Evolutionary conservation across 2,329 filamentous ascomycete genomes (phyloP), one percentile per base, ranked within the genome.

Genomic region (Ambrosiella xylebori): DNA sequence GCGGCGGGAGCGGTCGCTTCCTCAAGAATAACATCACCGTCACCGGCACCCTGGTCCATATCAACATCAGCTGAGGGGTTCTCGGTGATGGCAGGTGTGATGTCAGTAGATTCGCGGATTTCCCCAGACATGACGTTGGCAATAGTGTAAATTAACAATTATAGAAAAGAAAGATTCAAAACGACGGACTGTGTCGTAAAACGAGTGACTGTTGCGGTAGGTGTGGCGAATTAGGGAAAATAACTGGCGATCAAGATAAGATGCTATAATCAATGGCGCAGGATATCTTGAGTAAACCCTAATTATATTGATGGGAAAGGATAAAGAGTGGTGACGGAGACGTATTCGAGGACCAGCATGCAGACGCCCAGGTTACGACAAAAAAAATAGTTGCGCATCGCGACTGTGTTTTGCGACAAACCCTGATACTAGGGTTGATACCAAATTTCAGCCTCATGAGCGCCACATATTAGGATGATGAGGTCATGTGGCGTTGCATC

Each of bases 61-160:
- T 73, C 70, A 51, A 71, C 67, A 27, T 73, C 70, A 40, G 62
- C 69, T 40, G 62, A 65, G 11, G 65, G 63, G 56, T 67, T 67
- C 37, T 58, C 58, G 11, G 67, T 63, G 36, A 63, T 63, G 15
- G 49, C 47, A 38, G 44, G 58, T 2, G 62, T 60, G 7, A 58
- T 61, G 38, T 65, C 64, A 1, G 63, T 60, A 44, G 45, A 54
- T 45, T 15, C 52, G 57, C 37, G 36, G 15, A 17, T 17, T 37
- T 40, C n/a, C 12, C 35, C 15, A 12, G 53, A 36, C 11, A 45
- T 44, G 17, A 56, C 37, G 9, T 9, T 27, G 53, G 5, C 36
- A 8, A 17, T 55, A 47, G 44, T 17, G n/a, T 8, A 47, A 15
- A 8, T 15, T 17, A 17, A 47, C 1, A 41, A 41, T 41, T n/a